Conservation (phyloP, 2,329 filamentous ascomycete genomes). For the Claviceps maximensis region DNA sequence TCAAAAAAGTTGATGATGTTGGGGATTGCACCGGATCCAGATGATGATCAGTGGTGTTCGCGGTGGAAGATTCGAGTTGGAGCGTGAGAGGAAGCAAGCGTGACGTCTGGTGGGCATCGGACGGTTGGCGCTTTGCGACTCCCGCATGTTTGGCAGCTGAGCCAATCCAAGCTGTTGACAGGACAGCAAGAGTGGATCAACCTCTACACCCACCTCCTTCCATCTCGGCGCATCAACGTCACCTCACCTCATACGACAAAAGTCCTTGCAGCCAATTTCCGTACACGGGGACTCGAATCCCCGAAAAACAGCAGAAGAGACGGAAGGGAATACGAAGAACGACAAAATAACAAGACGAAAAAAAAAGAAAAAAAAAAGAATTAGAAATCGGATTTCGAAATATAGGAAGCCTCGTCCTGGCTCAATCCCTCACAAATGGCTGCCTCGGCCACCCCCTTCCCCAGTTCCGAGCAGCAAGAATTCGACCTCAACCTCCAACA, state of each 20-base stretch:
- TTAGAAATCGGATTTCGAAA: no score
- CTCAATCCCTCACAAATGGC: no score
- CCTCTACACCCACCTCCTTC: no score
- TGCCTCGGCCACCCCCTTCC: slow-evolving; percentile 20
- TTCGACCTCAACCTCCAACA: slow-evolving; percentile 54
- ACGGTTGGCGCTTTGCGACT: background rate
- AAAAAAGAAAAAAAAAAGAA: background rate
- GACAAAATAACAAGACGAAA: background rate
- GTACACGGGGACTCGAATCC: no score
- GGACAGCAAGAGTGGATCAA: background rate
- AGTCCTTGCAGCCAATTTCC: no score
- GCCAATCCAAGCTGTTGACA: background rate
- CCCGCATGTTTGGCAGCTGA: no score
- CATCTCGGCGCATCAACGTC: background rate
- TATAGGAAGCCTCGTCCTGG: no score
- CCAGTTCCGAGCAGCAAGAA: slow-evolving; percentile 30
- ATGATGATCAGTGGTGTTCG: background rate
- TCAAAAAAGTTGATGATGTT: background rate
- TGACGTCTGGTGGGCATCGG: background rate
- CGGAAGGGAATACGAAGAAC: no score
- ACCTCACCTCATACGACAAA: background rate
- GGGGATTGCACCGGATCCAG: background rate
- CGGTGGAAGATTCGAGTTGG: no score
- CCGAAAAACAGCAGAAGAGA: no score
- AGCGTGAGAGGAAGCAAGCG: no score